phyloP scores from a whole-genome alignment of 192 early-diverging fungal genomes.

The Entomortierella beljakovae region DNA sequence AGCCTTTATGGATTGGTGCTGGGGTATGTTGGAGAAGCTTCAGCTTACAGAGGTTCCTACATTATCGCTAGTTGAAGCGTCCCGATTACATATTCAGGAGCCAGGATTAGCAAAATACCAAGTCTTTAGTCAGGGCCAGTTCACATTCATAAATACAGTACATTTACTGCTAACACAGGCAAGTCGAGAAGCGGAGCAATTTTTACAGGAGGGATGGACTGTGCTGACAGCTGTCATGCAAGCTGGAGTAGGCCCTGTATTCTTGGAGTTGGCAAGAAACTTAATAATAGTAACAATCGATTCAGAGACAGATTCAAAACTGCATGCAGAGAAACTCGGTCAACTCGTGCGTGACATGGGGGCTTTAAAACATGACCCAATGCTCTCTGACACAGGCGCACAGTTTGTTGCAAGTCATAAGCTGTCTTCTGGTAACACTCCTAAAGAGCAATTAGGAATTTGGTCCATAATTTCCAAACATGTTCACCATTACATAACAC shows the following conservation, averaged over 20 bases:
- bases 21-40: conserved; percentile 46
- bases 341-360: conserved; percentile 50
- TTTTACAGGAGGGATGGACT: conserved; percentile 60
- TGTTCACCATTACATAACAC: not conserved
- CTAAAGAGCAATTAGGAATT: conserved; percentile 9
- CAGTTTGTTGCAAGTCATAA: not conserved
- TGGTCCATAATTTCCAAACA: conserved; percentile 24
- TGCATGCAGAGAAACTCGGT: conserved; percentile 23
- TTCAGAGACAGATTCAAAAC: conserved; percentile 3
- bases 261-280: conserved; percentile 32
- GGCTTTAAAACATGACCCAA: conserved; percentile 53
- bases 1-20: conserved; percentile 60
- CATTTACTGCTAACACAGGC: conserved; percentile 56
- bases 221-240: conserved; percentile 51
- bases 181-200: conserved; percentile 52
- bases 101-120: conserved; percentile 40
- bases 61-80: conserved; percentile 19
- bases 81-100: conserved; percentile 30
- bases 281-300: conserved; percentile 49
- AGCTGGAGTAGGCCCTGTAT: conserved; percentile 19
- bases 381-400: conserved; percentile 21
- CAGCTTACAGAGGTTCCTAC: conserved; percentile 39
- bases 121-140: conserved; percentile 43
- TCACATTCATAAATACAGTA: conserved; percentile 49
- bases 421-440: not conserved